phyloP scores from a whole-genome alignment of 176 grass and related monocot species.

The Lolium multiflorum region DNA sequence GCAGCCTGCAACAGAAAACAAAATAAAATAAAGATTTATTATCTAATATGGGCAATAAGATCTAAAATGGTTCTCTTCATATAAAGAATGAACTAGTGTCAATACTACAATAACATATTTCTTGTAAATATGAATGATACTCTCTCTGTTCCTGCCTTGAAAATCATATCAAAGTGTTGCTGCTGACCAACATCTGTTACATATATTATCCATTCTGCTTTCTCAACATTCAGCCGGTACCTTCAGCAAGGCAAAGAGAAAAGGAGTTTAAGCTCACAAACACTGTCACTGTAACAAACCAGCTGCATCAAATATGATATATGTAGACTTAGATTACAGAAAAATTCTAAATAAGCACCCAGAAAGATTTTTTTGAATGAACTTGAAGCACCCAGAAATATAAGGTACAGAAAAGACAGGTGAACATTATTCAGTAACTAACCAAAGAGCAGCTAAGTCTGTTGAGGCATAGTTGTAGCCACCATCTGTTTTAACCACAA shows the following conservation, averaged over 20 bases:
- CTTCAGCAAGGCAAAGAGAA: constrained; percentile 46
- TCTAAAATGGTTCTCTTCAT: background rate
- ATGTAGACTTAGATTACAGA: background rate
- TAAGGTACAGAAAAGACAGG: constrained; percentile 1
- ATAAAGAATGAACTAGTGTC: background rate
- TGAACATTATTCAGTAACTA: constrained; percentile 25
- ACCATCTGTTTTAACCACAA: constrained; percentile 68
- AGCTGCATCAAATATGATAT: constrained; percentile 3
- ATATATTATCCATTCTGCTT: constrained; percentile 97
- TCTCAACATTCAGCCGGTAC: constrained; percentile 77
- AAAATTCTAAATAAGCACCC: background rate
- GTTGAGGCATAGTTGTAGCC: constrained; percentile 93
- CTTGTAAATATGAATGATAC: background rate
- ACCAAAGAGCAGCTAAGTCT: constrained; percentile 83
- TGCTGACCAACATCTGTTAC: constrained; percentile 93
- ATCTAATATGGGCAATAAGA: too few relatives aligned
- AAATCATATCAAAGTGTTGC: constrained; percentile 94
- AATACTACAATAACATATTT: constrained; percentile 13
- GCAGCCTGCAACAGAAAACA: constrained; percentile 60
- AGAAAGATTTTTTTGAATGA: background rate
- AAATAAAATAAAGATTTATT: background rate
- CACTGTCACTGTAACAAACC: background rate
- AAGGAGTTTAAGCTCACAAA: constrained; percentile 31
- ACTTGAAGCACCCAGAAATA: background rate
- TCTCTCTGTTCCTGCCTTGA: constrained; percentile 59